Conservation (phyloP, 352 stramenopile species). For the Phytophthora ramorum region DNA sequence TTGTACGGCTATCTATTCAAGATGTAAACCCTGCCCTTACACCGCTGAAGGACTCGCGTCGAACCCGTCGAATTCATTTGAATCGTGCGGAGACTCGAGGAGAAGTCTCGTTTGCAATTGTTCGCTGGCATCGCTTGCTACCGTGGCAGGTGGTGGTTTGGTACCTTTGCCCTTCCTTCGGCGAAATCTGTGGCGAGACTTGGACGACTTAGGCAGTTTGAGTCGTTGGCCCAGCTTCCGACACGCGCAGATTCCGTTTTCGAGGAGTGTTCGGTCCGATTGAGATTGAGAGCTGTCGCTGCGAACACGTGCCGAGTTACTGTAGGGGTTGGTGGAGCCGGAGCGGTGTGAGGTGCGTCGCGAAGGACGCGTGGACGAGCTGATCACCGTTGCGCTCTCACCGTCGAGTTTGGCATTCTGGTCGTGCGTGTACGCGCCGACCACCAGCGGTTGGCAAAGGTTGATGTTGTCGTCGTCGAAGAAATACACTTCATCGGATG, state of each 20-base stretch:
- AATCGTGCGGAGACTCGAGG: slow-evolving; percentile 43
- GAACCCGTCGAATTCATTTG: slow-evolving; percentile 56
- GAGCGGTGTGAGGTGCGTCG: slow-evolving; percentile 43
- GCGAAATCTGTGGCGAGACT: slow-evolving; percentile 43
- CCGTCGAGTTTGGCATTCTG: slow-evolving; percentile 6
- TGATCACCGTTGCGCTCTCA: slow-evolving; percentile 31
- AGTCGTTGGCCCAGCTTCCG: slow-evolving; percentile 67
- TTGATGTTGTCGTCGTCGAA: slow-evolving; percentile 65
- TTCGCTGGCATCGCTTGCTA: slow-evolving; percentile 19
- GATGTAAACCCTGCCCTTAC: slow-evolving; percentile 2
- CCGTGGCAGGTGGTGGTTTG: slow-evolving; percentile 22
- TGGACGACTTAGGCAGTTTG: slow-evolving; percentile 43
- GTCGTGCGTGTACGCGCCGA: slow-evolving; percentile 33
- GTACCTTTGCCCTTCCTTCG: slow-evolving; percentile 42
- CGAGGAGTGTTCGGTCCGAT: slow-evolving; percentile 49
- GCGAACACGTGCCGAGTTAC: slow-evolving; percentile 29
- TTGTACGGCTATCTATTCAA: no score
- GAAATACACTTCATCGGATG: slow-evolving; percentile 46
- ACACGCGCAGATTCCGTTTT: slow-evolving; percentile 57
- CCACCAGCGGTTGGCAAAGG: slow-evolving; percentile 48
- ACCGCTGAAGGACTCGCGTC: slow-evolving; percentile 24
- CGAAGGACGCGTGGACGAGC: slow-evolving; percentile 22
- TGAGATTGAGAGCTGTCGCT: slow-evolving; percentile 41
- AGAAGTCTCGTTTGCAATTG: slow-evolving; percentile 59
- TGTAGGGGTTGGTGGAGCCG: slow-evolving; percentile 47